These are phyloP conservation scores for Syzygium grande DNA, from an alignment of 345 rosid genomes.

Conservation along the genomic window DNA sequence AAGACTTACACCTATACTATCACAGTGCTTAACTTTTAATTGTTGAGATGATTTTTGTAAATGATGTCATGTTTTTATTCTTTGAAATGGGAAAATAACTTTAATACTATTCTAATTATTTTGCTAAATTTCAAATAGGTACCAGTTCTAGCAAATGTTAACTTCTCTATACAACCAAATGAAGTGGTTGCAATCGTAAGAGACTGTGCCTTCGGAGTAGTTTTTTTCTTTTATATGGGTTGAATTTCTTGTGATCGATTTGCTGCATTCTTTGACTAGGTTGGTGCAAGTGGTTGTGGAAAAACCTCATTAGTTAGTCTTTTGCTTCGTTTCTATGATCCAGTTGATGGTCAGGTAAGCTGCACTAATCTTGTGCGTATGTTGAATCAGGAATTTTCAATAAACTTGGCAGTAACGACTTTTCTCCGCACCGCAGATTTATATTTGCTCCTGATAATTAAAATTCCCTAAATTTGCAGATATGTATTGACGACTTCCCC, in stretches of 20 bases:
- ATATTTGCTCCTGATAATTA: not conserved
- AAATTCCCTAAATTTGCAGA: slow-evolving; percentile 12
- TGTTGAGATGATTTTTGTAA: not conserved
- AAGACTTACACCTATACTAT: not conserved
- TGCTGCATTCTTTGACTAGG: slow-evolving; percentile 14
- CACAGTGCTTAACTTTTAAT: not conserved
- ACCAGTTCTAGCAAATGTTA: slow-evolving; percentile 20
- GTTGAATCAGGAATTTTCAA: not conserved
- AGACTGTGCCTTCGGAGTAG: not conserved
- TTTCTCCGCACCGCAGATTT: not conserved
- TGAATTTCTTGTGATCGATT: not conserved
- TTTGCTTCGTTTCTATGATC: slow-evolving; percentile 34
- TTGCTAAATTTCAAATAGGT: slow-evolving; percentile 10
- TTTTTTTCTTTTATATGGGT: not conserved
- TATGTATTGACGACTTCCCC: slow-evolving; percentile 26
- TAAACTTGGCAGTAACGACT: not conserved
- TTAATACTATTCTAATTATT: not conserved
- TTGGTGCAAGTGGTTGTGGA: slow-evolving; percentile 43
- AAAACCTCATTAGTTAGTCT: slow-evolving; percentile 37
- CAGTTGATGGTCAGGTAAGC: slow-evolving; percentile 32
- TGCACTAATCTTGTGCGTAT: not conserved
- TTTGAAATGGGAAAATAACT: not conserved
- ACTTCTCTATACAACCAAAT: slow-evolving; percentile 23
- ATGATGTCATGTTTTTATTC: not conserved
- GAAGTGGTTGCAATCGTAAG: slow-evolving; percentile 44